Evolutionary conservation across 129 eudicot genomes (phyloP).

Genomic region (Helianthus annuus): DNA sequence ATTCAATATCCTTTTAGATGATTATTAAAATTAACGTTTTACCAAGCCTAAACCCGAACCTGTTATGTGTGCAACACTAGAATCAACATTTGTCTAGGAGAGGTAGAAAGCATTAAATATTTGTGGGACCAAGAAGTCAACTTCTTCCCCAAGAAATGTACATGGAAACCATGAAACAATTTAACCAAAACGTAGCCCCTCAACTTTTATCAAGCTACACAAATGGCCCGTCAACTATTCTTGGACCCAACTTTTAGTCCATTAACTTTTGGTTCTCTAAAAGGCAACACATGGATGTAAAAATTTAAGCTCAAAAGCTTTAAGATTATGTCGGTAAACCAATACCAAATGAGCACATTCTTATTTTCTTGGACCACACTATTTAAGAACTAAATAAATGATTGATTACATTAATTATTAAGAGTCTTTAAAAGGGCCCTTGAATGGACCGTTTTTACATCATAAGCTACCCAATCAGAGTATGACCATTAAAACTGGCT

Average conservation of each 20-base stretch:
- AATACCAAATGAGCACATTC: neutral
- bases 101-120: slow-evolving; percentile 19
- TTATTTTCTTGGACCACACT: slow-evolving; percentile 10
- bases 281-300: neutral
- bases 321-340: neutral
- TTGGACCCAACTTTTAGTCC: neutral
- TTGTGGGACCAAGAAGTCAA: slow-evolving; percentile 36
- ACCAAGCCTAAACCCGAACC: slow-evolving; percentile 47
- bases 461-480: slow-evolving; percentile 42
- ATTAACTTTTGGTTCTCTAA: neutral
- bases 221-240: neutral
- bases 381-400: neutral
- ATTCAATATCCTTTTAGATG: too few species aligned
- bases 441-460: slow-evolving; percentile 56
- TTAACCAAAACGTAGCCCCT: slow-evolving; percentile 21
- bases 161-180: neutral
- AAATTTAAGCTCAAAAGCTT: neutral
- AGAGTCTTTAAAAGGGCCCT: slow-evolving; percentile 40
- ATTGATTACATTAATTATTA: slow-evolving; percentile 11
- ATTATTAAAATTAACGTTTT: neutral
- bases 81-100: slow-evolving; percentile 24
- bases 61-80: slow-evolving; percentile 22
- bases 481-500: slow-evolving; percentile 16
- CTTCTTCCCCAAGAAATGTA: slow-evolving; percentile 39
- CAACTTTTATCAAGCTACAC: neutral